A percentile compares a stretch with the other conserved stretches of the same genome.
Evolutionary conservation across 2,329 filamentous ascomycete species (phyloP).

Genomic region (Helicocarpus griseus): DNA sequence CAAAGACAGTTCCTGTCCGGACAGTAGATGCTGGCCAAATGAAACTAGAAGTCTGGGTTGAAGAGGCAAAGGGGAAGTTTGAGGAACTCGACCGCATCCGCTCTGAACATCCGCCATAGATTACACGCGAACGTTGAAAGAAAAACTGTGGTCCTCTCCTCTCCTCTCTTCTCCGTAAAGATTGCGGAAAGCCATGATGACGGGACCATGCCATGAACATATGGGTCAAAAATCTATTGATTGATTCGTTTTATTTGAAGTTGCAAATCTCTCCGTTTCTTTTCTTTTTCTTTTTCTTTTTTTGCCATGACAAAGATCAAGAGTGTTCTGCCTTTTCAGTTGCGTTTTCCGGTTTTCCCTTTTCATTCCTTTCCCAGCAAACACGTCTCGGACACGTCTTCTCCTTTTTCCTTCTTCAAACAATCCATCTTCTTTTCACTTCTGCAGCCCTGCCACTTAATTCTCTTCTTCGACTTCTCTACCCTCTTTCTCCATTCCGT

Average conservation of each 20-base stretch:
- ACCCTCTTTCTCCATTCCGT: too few relatives aligned
- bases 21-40: conserved; percentile 56
- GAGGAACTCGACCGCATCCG: conserved; percentile 27
- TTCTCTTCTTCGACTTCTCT: too few relatives aligned
- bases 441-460: too few relatives aligned
- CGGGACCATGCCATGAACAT: too few relatives aligned
- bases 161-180: conserved; percentile 4
- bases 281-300: conserved; percentile 5
- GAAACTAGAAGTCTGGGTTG: conserved; percentile 59
- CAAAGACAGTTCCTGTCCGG: conserved; percentile 51
- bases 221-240: too few relatives aligned
- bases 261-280: conserved; percentile 11
- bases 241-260: conserved; percentile 12
- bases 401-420: neutral
- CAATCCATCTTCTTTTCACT: too few relatives aligned
- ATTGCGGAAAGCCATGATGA: neutral
- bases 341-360: neutral
- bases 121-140: too few relatives aligned
- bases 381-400: too few relatives aligned
- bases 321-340: too few relatives aligned
- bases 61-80: conserved; percentile 51
- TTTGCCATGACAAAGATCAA: too few relatives aligned
- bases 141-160: too few relatives aligned
- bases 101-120: conserved; percentile 28
- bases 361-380: neutral